phyloP scores from a whole-genome alignment of 345 rosid species.

The Turnera subulata region DNA sequence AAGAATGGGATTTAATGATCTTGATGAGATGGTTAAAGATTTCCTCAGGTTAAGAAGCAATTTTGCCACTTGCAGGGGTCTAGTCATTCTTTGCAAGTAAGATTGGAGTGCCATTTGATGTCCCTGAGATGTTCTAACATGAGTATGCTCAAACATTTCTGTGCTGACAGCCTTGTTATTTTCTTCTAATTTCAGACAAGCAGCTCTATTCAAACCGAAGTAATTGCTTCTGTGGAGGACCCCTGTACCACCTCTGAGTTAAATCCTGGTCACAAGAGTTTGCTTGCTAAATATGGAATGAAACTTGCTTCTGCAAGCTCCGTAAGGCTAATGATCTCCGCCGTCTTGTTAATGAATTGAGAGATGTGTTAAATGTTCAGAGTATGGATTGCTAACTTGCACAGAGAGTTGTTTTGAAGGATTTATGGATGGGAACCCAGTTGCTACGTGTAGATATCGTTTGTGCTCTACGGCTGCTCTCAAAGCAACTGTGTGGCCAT shows the following conservation, averaged over 20 bases:
- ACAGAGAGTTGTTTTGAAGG: constrained; percentile 25
- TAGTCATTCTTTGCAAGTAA: background rate
- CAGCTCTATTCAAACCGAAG: constrained; percentile 14
- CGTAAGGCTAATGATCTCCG: constrained; percentile 25
- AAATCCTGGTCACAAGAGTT: constrained; percentile 18
- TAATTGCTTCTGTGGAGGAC: constrained; percentile 12
- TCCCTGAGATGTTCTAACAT: too few relatives aligned
- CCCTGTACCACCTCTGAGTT: constrained; percentile 11
- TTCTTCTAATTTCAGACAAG: constrained; percentile 20
- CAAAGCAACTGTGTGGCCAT: constrained; percentile 39
- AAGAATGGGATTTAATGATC: constrained; percentile 48
- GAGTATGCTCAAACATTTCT: background rate
- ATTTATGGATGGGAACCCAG: constrained; percentile 56
- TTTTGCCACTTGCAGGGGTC: too few relatives aligned
- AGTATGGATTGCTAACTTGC: background rate
- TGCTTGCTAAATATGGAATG: constrained; percentile 39
- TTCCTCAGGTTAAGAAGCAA: constrained; percentile 45
- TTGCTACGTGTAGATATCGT: constrained; percentile 46
- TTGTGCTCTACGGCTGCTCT: constrained; percentile 37
- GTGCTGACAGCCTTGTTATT: background rate
- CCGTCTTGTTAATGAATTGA: constrained; percentile 4
- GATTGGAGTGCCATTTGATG: too few relatives aligned
- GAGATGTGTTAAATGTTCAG: background rate
- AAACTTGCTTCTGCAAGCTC: constrained; percentile 31
- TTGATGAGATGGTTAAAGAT: constrained; percentile 55